These are phyloP conservation scores for Hymenoscyphus albidus DNA, from an alignment of 2,329 filamentous ascomycete species.

Conservation along the genomic window DNA sequence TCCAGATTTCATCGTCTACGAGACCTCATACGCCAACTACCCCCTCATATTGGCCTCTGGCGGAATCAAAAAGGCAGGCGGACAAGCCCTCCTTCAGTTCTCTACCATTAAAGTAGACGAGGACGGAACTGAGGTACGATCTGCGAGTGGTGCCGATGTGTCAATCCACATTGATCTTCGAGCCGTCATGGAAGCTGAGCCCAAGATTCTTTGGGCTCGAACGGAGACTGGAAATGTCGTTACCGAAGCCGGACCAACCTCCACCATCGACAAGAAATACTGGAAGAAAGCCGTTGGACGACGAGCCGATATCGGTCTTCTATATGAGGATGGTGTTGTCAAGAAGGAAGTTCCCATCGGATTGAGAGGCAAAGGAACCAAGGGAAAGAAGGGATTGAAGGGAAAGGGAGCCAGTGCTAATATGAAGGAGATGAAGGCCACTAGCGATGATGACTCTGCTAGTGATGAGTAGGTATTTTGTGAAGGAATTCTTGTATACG, in stretches of 20 bases:
- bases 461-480: slow-evolving; percentile 24
- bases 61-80: slow-evolving; percentile 41
- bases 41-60: slow-evolving; percentile 41
- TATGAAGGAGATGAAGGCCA: slow-evolving; percentile 31
- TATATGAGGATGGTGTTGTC: slow-evolving; percentile 43
- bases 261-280: slow-evolving; percentile 34
- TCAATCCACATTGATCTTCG: slow-evolving; percentile 42
- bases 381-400: slow-evolving; percentile 37
- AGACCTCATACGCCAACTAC: slow-evolving; percentile 44
- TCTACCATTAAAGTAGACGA: slow-evolving; percentile 33
- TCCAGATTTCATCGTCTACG: slow-evolving; percentile 43
- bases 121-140: slow-evolving; percentile 32
- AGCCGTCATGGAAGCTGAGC: slow-evolving; percentile 34
- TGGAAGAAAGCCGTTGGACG: slow-evolving; percentile 44
- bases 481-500: slow-evolving; percentile 12
- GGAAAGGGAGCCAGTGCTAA: slow-evolving; percentile 36
- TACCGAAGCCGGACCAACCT: slow-evolving; percentile 31
- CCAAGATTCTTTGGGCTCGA: slow-evolving; percentile 38
- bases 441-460: slow-evolving; percentile 29
- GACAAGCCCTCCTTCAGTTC: slow-evolving; percentile 35
- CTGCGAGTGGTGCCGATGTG: slow-evolving; percentile 39
- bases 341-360: slow-evolving; percentile 42
- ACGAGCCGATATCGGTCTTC: slow-evolving; percentile 40
- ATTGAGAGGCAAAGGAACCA: slow-evolving; percentile 41
- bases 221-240: slow-evolving; percentile 39